These are phyloP conservation scores for Trichoderma cornu-damae DNA, from an alignment of 2,329 filamentous ascomycete species.

Conservation along the genomic window DNA sequence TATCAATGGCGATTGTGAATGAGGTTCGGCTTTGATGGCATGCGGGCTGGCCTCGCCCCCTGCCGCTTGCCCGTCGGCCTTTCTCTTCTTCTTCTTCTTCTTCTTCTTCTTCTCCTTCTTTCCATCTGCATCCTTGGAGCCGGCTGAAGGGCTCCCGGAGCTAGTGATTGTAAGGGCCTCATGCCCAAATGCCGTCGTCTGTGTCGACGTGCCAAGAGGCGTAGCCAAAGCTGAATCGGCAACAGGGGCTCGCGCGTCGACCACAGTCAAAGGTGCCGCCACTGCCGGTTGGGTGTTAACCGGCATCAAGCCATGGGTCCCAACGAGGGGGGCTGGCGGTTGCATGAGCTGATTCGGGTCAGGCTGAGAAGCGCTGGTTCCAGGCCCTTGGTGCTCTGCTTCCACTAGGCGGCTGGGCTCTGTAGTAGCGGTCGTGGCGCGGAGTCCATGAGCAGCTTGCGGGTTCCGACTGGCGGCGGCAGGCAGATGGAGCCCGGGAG, in stretches of 20 bases:
- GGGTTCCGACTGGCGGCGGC: constrained; percentile 20
- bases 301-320: constrained; percentile 67
- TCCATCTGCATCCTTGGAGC: constrained; percentile 43
- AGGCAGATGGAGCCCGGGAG: constrained; percentile 33
- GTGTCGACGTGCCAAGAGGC: constrained; percentile 35
- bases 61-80: constrained; percentile 45
- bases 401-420: constrained; percentile 41
- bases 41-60: constrained; percentile 47
- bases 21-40: constrained; percentile 63
- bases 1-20: constrained; percentile 55
- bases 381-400: constrained; percentile 32
- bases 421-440: constrained; percentile 35
- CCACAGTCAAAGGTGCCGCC: constrained; percentile 53
- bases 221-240: background rate
- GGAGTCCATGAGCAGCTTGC: constrained; percentile 19
- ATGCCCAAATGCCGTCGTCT: constrained; percentile 53
- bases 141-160: constrained; percentile 56
- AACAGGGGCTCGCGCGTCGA: constrained; percentile 33
- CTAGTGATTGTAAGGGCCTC: constrained; percentile 47
- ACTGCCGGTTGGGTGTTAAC: constrained; percentile 71
- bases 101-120: constrained; percentile 48
- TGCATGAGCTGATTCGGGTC: constrained; percentile 21
- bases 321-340: constrained; percentile 56
- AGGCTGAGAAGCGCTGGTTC: constrained; percentile 20
- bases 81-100: constrained; percentile 49